Evolutionary conservation across 1,284 basidiomycete species (phyloP).

Genomic region (Ceratobasidium sp.): DNA sequence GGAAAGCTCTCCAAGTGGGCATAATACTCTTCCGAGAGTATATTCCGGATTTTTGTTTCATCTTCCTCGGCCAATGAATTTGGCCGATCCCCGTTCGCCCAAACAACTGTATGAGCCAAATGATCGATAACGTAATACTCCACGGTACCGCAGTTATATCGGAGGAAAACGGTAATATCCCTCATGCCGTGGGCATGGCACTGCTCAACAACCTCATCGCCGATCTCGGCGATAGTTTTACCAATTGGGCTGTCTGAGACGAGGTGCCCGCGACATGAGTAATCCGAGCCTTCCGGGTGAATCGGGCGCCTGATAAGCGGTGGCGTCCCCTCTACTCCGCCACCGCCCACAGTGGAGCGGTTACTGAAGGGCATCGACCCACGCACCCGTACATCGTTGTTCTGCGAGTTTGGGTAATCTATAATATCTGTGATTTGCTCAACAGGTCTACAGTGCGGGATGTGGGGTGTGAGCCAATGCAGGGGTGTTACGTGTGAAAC

Average conservation of each 20-base stretch:
- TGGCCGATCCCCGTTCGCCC: conserved; percentile 2
- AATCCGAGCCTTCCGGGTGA: conserved; percentile 12
- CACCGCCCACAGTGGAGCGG: too few relatives aligned
- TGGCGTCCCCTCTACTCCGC: too few relatives aligned
- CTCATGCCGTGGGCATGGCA: neutral
- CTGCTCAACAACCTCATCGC: neutral
- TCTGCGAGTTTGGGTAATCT: too few relatives aligned
- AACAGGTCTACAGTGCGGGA: too few relatives aligned
- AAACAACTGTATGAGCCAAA: neutral
- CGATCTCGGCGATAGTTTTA: neutral
- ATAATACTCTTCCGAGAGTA: conserved; percentile 26
- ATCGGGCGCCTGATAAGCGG: neutral
- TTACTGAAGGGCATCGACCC: too few relatives aligned
- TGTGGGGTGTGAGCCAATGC: too few relatives aligned
- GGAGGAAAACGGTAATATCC: conserved; percentile 16
- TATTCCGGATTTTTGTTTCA: neutral
- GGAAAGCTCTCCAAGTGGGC: conserved; percentile 22
- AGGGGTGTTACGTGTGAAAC: too few relatives aligned
- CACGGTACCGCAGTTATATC: neutral
- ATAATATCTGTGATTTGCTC: too few relatives aligned
- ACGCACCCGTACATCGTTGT: too few relatives aligned
- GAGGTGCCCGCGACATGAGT: neutral
- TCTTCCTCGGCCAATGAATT: neutral
- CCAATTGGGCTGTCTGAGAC: neutral
- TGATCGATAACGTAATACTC: conserved; percentile 25